phyloP scores from a whole-genome alignment of 2,329 filamentous ascomycete genomes.

The Periconia macrospinosa region DNA sequence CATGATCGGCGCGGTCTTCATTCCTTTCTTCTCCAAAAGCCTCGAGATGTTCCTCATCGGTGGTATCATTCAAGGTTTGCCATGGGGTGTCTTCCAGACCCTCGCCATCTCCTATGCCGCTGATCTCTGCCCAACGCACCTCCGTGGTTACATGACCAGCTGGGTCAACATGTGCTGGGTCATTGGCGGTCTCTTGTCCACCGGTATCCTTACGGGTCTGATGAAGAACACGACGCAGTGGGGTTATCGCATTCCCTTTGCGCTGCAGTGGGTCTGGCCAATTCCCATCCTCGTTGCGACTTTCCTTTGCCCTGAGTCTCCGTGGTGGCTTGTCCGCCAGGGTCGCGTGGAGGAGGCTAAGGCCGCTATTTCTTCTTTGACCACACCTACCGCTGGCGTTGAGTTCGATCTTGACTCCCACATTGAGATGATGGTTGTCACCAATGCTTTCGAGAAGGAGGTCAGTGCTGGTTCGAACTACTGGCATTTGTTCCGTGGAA shows the following conservation, averaged over 20 bases:
- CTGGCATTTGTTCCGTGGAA: constrained; percentile 76
- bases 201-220: constrained; percentile 67
- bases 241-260: constrained; percentile 66
- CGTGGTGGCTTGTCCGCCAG: constrained; percentile 70
- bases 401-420: constrained; percentile 45
- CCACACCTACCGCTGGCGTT: constrained; percentile 53
- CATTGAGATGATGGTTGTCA: constrained; percentile 84
- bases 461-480: constrained; percentile 68
- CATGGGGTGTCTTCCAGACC: constrained; percentile 43
- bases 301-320: constrained; percentile 66
- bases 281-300: constrained; percentile 64
- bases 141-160: constrained; percentile 57
- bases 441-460: constrained; percentile 72
- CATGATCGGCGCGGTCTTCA: constrained; percentile 26
- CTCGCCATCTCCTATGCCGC: constrained; percentile 47
- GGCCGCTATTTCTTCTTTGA: constrained; percentile 59
- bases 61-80: constrained; percentile 50
- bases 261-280: constrained; percentile 74
- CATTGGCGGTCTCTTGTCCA: constrained; percentile 68
- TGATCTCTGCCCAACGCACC: constrained; percentile 66
- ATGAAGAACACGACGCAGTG: constrained; percentile 63
- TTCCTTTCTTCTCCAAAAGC: constrained; percentile 28
- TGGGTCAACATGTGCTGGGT: constrained; percentile 75
- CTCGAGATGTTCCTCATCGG: constrained; percentile 63
- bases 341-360: constrained; percentile 57